Evolutionary conservation across 768 basidiomycete genomes (phyloP).

Genomic region (Leccinum arenicola): DNA sequence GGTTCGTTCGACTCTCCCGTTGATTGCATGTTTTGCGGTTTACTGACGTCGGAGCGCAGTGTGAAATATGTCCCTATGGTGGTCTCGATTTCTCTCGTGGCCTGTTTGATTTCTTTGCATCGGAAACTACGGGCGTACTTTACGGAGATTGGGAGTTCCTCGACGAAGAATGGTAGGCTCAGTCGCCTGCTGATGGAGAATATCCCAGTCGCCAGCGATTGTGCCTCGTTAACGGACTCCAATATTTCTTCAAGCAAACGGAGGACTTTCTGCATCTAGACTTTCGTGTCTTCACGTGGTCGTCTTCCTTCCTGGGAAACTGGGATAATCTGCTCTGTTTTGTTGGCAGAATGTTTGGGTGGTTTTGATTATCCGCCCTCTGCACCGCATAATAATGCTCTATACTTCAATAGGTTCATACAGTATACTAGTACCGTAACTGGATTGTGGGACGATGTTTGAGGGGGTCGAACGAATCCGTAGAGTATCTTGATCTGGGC

Average conservation of each 20-base stretch:
- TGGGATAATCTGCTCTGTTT: background rate
- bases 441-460: background rate
- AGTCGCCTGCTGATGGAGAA: background rate
- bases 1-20: slow-evolving; percentile 35
- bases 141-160: slow-evolving; percentile 57
- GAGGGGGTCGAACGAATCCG: too few species aligned
- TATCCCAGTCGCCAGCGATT: background rate
- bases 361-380: background rate
- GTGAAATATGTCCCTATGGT: slow-evolving; percentile 60
- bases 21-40: background rate
- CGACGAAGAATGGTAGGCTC: slow-evolving; percentile 27
- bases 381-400: background rate
- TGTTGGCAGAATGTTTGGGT: background rate
- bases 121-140: slow-evolving; percentile 48
- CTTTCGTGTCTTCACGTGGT: slow-evolving; percentile 9
- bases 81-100: slow-evolving; percentile 70
- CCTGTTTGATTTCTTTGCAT: slow-evolving; percentile 59
- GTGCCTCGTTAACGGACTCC: background rate
- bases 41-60: slow-evolving; percentile 35
- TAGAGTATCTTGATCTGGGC: too few species aligned
- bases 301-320: background rate
- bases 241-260: background rate
- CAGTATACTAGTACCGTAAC: background rate
- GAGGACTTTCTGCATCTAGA: background rate
- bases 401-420: background rate